phyloP scores from a whole-genome alignment of 2,329 filamentous ascomycete species.

The Claviceps humidiphila region DNA sequence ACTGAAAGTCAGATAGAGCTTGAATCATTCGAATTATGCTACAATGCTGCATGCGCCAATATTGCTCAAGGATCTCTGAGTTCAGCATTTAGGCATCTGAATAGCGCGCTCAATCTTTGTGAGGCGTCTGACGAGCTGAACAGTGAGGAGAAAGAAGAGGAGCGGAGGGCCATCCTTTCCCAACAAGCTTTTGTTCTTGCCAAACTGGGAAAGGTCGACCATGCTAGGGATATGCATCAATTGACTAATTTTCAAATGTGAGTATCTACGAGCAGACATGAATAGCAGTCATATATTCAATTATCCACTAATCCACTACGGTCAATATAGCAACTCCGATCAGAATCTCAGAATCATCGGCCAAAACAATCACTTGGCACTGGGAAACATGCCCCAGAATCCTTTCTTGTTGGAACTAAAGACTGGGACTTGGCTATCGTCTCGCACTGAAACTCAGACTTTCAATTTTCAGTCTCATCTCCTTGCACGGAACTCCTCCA shows the following conservation, averaged over 20 bases:
- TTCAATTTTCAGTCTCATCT: slow-evolving; percentile 55
- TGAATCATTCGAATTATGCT: slow-evolving; percentile 69
- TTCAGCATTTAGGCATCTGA: slow-evolving; percentile 53
- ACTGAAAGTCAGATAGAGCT: slow-evolving; percentile 43
- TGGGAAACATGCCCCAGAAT: slow-evolving; percentile 36
- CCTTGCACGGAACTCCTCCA: slow-evolving; percentile 47
- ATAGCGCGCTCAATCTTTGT: slow-evolving; percentile 57
- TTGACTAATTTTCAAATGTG: slow-evolving; percentile 50
- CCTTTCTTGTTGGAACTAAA: slow-evolving; percentile 55
- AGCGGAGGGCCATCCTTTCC: slow-evolving; percentile 61
- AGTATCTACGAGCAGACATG: slow-evolving; percentile 16
- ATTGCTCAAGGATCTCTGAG: slow-evolving; percentile 56
- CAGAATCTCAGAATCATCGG: slow-evolving; percentile 52
- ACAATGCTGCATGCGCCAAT: slow-evolving; percentile 63
- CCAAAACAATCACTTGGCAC: slow-evolving; percentile 45
- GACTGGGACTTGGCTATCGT: slow-evolving; percentile 38
- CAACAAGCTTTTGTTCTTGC: slow-evolving; percentile 64
- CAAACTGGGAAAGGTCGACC: slow-evolving; percentile 49
- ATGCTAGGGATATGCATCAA: slow-evolving; percentile 50
- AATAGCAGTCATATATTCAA: neutral
- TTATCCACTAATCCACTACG: slow-evolving; percentile 14
- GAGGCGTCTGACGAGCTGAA: slow-evolving; percentile 59
- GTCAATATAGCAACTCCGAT: slow-evolving; percentile 44
- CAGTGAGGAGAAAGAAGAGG: slow-evolving; percentile 60
- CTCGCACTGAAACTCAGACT: slow-evolving; percentile 46